Evolutionary conservation across 768 basidiomycete genomes (phyloP), one percentile per base, ranked within the genome.

Genomic region (Suillus clintonianus): DNA sequence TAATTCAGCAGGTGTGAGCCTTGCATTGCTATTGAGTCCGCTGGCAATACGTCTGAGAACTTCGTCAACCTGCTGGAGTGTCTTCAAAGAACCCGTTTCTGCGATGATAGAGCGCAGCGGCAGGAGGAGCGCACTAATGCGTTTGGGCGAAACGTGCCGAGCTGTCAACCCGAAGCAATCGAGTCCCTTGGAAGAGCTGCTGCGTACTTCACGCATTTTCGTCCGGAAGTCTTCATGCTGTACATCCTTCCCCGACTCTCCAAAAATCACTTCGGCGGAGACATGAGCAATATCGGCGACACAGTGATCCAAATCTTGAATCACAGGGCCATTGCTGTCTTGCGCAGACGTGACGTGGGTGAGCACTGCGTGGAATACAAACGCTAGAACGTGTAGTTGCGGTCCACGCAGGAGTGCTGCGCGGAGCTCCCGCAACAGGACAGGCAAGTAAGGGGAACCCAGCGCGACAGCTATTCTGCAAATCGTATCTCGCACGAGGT

Each of bases 211-310:
- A 24, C 91, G 85, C 87, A 95, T 92, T 76, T 92, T 95, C 19
- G 95, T 95, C 79, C 89, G 94, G 86, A 97, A 98, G 30, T 90
- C 96, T 68, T 95, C 94, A 4, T 89, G 82, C 62, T 89, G 86
- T 0, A 92, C 89, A 69, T 98, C 94, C 74, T 92, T 92, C 15
- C 91, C 92, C 1, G 96, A 95, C 72, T 95, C 89, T 32, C 97
- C 97, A 68, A 98, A 98, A 59, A 98, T 85, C 59, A 98, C 97
- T 71, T 94, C 95, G 0, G 89, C 88, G 17, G 91, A 89, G 61
- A 98, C 78, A 70, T 91, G 86, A 0, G 92, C 89, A 9, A 95
- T 82, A 67, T 94, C 91, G 51, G 85, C 85, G 22, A 95, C 89
- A 66, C 89, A 89, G 17, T 83, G 82, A 67, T 98, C 95, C 2